Base-by-base conservation (phyloP, 139 green algal genomes). In the Deuterostichococcus epilithicus region DNA sequence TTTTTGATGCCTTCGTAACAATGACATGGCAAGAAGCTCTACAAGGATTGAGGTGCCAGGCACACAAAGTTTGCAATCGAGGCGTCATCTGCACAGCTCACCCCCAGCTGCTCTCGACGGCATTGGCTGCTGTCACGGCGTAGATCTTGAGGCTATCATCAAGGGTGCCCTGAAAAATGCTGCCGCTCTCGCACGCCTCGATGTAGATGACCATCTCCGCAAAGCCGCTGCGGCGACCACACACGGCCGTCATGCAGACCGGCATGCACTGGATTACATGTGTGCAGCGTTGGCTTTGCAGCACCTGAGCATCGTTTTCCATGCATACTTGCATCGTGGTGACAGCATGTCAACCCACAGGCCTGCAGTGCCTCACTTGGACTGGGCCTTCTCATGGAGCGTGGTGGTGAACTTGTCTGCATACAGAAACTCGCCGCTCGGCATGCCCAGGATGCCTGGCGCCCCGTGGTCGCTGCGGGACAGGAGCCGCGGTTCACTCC, bases 121-220 rank as follows among this genome's bases (percentile, higher is more conserved):
- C 84, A 67, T 98, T 97, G 70, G 95, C 85, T 4, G 95, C 95
- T 20, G 95, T 98, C 59, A 88, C 92, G 45, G 80, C 92, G 68
- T 92, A 97, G 10, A 92, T 83, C 36, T 75, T 60, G 42, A 92
- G 72, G 37, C 81, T 59, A 66, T 86, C 69, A 10, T 83, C 68
- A 36, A 94, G 77, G 73, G 96, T 67, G 34, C 92, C 92, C 68
- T 99, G 81, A 82, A 99, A 98, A 78, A 99, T 96, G 86, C 79
- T 91, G 47, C 95, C 95, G 18, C 78, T 88, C 81, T 99, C 95
- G 75, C 95, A 99, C 0, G 95, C 94, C 85, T 98, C 94, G 4
- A 97, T 84, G 86, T 88, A 91, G 66, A 96, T 37, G 33, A 97
- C 91, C 76, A 97, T 85, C 82, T 97, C 89, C 45, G 84, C 81